phyloP scores from a whole-genome alignment of 2,329 filamentous ascomycete genomes.

The Xylariales sp. region DNA sequence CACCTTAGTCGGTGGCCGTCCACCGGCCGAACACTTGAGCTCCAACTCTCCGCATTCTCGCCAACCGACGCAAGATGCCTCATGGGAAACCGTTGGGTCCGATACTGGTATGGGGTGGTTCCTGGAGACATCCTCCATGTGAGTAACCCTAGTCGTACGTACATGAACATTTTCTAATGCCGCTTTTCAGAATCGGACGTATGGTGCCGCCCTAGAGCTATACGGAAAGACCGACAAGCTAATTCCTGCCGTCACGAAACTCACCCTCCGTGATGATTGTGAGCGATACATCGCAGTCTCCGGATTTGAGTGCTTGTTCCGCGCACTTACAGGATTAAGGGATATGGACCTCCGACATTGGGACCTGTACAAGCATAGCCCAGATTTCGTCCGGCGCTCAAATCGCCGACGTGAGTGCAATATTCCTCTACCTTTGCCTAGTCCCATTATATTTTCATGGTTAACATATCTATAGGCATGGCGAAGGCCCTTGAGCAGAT shows the following conservation, averaged over 20 bases:
- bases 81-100: slow-evolving; percentile 3
- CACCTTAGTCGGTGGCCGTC: slow-evolving; percentile 27
- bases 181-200: slow-evolving; percentile 16
- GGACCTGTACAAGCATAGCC: slow-evolving; percentile 21
- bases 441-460: neutral
- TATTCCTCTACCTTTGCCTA: neutral
- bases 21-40: slow-evolving; percentile 24
- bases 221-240: neutral
- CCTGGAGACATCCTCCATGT: slow-evolving; percentile 27
- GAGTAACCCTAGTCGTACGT: neutral
- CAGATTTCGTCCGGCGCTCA: slow-evolving; percentile 1
- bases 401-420: slow-evolving; percentile 27
- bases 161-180: neutral
- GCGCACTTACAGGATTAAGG: slow-evolving; percentile 12
- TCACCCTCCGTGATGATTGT: slow-evolving; percentile 24
- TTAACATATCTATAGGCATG: slow-evolving; percentile 28
- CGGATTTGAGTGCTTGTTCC: slow-evolving; percentile 9
- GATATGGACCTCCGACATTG: slow-evolving; percentile 26
- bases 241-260: slow-evolving; percentile 25
- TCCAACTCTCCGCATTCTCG: slow-evolving; percentile 22
- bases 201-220: slow-evolving; percentile 19
- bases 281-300: slow-evolving; percentile 22
- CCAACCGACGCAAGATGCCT: slow-evolving; percentile 13
- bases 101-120: slow-evolving; percentile 11
- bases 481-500: slow-evolving; percentile 19